Base-by-base conservation (phyloP, 768 basidiomycete species). In the Kwoniella newhampshirensis region DNA sequence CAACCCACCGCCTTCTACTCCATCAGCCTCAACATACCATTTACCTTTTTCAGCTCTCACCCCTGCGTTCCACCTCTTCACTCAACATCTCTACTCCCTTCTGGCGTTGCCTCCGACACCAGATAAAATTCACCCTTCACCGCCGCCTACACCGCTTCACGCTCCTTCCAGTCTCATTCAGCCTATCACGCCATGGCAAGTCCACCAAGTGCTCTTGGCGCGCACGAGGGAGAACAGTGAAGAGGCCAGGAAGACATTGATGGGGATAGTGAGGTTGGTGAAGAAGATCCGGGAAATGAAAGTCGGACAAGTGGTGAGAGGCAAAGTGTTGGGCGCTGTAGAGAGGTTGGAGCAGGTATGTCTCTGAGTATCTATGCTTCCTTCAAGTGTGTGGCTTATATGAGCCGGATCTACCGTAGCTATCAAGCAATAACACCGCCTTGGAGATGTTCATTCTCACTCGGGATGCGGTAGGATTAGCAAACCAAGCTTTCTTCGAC, bases 221-320 rank as follows among this genome's bases (percentile, higher is more conserved):
- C 83, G 92, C 23, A 80, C 85, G 1, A 66, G 82, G 2, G 87
- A 92, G 75, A 93, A 89, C 60, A 79, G 82, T 0, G 74, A 80
- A 57, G 83, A 81, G 46, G 84, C 84, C 23, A 81, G 84, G 54
- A 88, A 91, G 54, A 90, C 90, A 0, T 80, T 98, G 2, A 72
- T 77, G 37, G 92, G 90, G 63, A 96, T 93, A 64, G 81, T 88
- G 40, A 86, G 87, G 59, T 81, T 98, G 3, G 89, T 94, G 6
- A 80, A 84, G 49, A 86, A 88, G 72, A 92, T 94, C 45, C 83
- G 86, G 61, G 87, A 90, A 71, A 97, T 99, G 93, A 91, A 90
- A 8, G 87, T 99, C 0, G 86, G 85, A 3, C 80, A 82, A 57
- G 83, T 84, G 45, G 94, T 97, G 6, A 82, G 80, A 64, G 83